Conservation (phyloP, 768 basidiomycete genomes). For the Xerocomellus chrysenteron region DNA sequence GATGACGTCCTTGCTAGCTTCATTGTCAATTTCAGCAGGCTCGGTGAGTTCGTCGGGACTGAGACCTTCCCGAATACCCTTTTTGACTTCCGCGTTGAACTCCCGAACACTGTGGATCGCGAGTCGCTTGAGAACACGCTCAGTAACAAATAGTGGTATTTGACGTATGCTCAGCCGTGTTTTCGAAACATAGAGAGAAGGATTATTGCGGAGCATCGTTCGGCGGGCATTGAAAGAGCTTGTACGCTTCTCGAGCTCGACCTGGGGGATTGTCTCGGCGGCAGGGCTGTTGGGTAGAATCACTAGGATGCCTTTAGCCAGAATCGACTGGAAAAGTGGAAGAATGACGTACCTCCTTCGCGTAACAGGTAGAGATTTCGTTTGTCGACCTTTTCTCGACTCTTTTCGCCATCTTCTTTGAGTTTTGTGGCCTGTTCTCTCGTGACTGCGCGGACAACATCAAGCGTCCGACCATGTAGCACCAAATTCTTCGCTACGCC, state of each 20-base stretch:
- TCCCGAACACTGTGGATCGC: slow-evolving; percentile 75
- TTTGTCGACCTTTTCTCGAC: slow-evolving; percentile 88
- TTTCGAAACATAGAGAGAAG: slow-evolving; percentile 90
- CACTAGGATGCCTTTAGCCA: slow-evolving; percentile 46
- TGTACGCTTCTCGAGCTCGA: slow-evolving; percentile 85
- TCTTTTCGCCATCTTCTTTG: slow-evolving; percentile 83
- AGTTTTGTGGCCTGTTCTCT: slow-evolving; percentile 85
- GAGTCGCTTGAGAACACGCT: slow-evolving; percentile 85
- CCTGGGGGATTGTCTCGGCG: slow-evolving; percentile 62
- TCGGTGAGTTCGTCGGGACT: slow-evolving; percentile 70
- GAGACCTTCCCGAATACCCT: slow-evolving; percentile 56
- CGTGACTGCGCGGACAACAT: slow-evolving; percentile 87
- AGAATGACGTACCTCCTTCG: slow-evolving; percentile 73
- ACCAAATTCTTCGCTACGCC: slow-evolving; percentile 80
- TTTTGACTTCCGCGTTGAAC: slow-evolving; percentile 78
- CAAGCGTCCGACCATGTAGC: slow-evolving; percentile 88
- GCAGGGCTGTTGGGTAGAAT: slow-evolving; percentile 87
- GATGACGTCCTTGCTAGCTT: slow-evolving; percentile 27
- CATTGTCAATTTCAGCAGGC: slow-evolving; percentile 30
- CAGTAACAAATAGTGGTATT: slow-evolving; percentile 86
- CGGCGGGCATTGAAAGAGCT: slow-evolving; percentile 84
- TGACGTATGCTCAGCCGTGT: slow-evolving; percentile 94
- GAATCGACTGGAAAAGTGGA: not conserved
- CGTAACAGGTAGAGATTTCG: slow-evolving; percentile 93
- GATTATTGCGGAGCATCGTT: slow-evolving; percentile 83